Evolutionary conservation across 2,329 filamentous ascomycete genomes (phyloP).

Genomic region (Trichoderma sp.): DNA sequence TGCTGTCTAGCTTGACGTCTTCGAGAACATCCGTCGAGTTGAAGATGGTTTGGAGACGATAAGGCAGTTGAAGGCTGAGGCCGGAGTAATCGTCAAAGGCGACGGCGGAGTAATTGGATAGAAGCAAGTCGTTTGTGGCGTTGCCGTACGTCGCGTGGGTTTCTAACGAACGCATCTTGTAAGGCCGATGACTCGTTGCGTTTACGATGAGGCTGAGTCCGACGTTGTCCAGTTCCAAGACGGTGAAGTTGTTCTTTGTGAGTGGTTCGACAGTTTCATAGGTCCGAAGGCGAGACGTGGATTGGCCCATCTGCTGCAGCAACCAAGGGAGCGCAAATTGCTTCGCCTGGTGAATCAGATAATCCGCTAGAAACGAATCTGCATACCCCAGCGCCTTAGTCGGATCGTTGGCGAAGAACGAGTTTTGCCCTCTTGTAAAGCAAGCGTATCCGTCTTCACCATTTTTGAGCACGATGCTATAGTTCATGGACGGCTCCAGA

Average conservation of each 20-base stretch:
- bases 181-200: background rate
- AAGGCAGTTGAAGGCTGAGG: background rate
- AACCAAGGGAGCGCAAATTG: conserved; percentile 1
- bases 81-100: background rate
- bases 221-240: background rate
- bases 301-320: background rate
- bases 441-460: conserved; percentile 5
- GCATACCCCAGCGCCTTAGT: background rate
- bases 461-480: background rate
- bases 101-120: background rate
- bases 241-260: background rate
- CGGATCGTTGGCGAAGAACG: conserved; percentile 2
- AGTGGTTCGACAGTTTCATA: background rate
- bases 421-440: conserved; percentile 2
- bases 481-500: background rate
- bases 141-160: background rate
- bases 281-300: background rate
- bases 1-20: conserved; percentile 2
- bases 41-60: background rate
- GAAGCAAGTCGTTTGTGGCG: background rate
- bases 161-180: background rate
- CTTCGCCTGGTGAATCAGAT: conserved; percentile 2
- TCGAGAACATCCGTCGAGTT: background rate
- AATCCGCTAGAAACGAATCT: background rate
- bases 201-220: background rate